These are phyloP conservation scores for Tillandsia fasciculata DNA, from an alignment of 176 grass and related monocot species.

Conservation along the genomic window DNA sequence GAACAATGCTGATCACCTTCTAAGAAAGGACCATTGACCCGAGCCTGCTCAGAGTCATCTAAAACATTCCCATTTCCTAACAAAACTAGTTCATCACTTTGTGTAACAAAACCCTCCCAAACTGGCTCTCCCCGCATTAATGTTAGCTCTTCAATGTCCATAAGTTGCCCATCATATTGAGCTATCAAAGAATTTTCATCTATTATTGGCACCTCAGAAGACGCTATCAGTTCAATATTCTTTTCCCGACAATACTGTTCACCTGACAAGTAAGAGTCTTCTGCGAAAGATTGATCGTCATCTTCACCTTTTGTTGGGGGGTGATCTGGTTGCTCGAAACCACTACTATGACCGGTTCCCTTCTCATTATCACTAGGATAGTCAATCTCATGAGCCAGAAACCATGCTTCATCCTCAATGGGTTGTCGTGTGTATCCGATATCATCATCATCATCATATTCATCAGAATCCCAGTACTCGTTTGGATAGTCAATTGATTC, in stretches of 20 bases:
- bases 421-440: constrained; percentile 92
- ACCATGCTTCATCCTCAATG: constrained; percentile 97
- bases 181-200: constrained; percentile 71
- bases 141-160: constrained; percentile 85
- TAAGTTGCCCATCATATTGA: constrained; percentile 76
- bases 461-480: constrained; percentile 99
- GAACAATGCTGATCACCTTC: constrained; percentile 15
- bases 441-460: constrained; percentile 92
- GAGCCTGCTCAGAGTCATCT: background rate
- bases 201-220: constrained; percentile 24
- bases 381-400: constrained; percentile 94
- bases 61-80: background rate
- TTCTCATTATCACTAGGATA: constrained; percentile 98
- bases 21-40: background rate
- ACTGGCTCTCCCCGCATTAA: constrained; percentile 90
- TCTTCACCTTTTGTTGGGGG: constrained; percentile 60
- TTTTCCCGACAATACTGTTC: constrained; percentile 62
- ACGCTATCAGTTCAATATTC: constrained; percentile 41
- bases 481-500: constrained; percentile 83
- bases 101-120: constrained; percentile 39
- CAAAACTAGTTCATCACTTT: background rate
- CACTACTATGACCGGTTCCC: constrained; percentile 39
- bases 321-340: constrained; percentile 45
- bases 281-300: constrained; percentile 78
- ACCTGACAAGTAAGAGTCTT: constrained; percentile 86